Evolutionary conservation across 2,329 filamentous ascomycete genomes (phyloP).

Genomic region (Mycosphaerella arachidis): DNA sequence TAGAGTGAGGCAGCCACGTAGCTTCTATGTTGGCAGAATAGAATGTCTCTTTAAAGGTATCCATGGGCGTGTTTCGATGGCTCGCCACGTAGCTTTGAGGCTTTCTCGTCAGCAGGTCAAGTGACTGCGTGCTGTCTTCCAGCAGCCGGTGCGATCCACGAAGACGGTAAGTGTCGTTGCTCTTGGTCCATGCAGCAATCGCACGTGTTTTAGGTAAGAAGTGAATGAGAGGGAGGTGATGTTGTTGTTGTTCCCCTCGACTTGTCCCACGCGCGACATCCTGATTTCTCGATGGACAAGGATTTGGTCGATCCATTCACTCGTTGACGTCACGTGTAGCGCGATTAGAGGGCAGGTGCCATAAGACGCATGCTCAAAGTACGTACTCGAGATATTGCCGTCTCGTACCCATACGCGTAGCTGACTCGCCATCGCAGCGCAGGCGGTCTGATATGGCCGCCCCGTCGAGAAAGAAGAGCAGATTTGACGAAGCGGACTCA

Average conservation of each 20-base stretch:
- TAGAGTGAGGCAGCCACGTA: too few relatives aligned
- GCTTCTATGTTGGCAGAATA: too few relatives aligned
- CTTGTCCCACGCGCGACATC: not conserved
- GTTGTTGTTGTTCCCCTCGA: not conserved
- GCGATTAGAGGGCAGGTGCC: slow-evolving; percentile 4
- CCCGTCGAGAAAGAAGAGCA: slow-evolving; percentile 25
- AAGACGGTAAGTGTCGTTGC: too few relatives aligned
- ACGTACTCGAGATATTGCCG: not conserved
- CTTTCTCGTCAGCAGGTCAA: too few relatives aligned
- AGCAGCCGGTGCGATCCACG: too few relatives aligned
- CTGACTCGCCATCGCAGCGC: not conserved
- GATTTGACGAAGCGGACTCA: slow-evolving; percentile 15
- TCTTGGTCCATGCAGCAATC: too few relatives aligned
- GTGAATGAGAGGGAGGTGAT: not conserved
- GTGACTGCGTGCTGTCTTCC: too few relatives aligned
- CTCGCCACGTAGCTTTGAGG: too few relatives aligned
- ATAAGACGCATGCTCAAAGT: slow-evolving; percentile 3
- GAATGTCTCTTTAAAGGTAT: too few relatives aligned
- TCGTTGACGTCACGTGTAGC: not conserved
- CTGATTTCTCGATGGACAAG: not conserved
- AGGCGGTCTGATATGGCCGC: slow-evolving; percentile 17
- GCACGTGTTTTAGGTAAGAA: not conserved
- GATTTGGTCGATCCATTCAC: not conserved
- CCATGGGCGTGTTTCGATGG: too few relatives aligned
- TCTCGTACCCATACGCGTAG: not conserved